Evolutionary conservation across 345 rosid species (phyloP), one percentile per base, ranked within the genome.

Genomic region (Anastatica hierochuntica): DNA sequence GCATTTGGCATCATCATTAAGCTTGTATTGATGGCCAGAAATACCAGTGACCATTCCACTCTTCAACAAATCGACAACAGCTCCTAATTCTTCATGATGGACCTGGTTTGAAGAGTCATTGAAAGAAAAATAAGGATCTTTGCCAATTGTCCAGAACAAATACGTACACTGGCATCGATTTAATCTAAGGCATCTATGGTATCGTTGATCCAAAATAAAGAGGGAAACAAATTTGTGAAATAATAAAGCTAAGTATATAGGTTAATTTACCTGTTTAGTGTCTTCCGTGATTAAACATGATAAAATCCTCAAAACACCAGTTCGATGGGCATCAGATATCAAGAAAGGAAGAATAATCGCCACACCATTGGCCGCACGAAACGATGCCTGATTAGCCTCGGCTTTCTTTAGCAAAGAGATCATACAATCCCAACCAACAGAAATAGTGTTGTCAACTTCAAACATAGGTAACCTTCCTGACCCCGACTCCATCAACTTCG

Each of bases 271-370:
- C 94, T 88, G 96, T 4, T 55, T 30, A 44, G 65, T 61, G 68
- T 92, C 98, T 81, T 88, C 98, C 45, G 81, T 73, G 55, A 92
- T 83, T 77, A 92, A 74, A 76, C 95, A 88, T 47, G 98, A 88
- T 56, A 92, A 65, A 49, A 77, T 57, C 50, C 96, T 72, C 44
- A 92, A 94, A 50, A 82, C 94, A 43, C 98, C 95, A 12, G 73
- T 69, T 27, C 98, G 94, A 70, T 92, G 98, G 60, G 70, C 67
- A 59, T 63, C 60, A 30, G 88, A 88, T 33, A 72, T 86, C 68
- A 92, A 58, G 56, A 92, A 83, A 11, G 98, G 90, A 44, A 90
- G 95, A 72, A 90, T 64, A 31, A 76, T 56, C 24, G 78, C 60
- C 66, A 88, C 76, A 18, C 96, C 95, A 67, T 83, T 82, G 62